Evolutionary conservation across 2,329 filamentous ascomycete genomes (phyloP), one percentile per base, ranked within the genome.

Genomic region (Phialophora chinensis): DNA sequence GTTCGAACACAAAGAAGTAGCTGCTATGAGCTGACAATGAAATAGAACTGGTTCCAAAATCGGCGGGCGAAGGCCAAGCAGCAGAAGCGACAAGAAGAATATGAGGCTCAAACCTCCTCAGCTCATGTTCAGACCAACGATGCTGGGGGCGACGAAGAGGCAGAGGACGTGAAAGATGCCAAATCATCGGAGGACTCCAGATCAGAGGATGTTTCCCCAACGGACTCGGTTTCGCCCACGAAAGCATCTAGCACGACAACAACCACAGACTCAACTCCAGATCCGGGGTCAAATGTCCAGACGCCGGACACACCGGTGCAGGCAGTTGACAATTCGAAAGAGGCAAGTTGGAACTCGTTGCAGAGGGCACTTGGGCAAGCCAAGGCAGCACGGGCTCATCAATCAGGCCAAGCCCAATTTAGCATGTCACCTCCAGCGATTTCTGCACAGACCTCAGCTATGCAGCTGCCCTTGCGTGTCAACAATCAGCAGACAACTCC

Each of bases 11-110:
- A 4, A 20, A 23, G 31, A 23, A 29, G 27, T 38, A n/a, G 38
- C 12, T 50, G 60, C 42, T 23, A 12, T 20, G 31, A 62, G 38
- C 55, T 64, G 55, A 65, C 56, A 73, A 54, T 68, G 67, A n/a
- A 66, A 50, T 66, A 84, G 82, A 84, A 84, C 68, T 84, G 82
- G 82, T 84, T 83, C 72, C 82, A 84, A 69, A 84, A 84, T 69
- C 79, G 82, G 66, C 79, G 82, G 55, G 82, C 82, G 63, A 84
- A 84, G 71, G 82, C 82, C 58, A 84, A 83, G 71, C 81, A 84
- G 69, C 81, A 84, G 72, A 82, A 79, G 69, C 76, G 80, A 63
- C 81, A 82, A 69, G 80, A 81, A 71, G 81, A 83, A 72, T 83
- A 79, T 63, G 80, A 83, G 60, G 65, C 67, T 11, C 65, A 69